A percentile compares a stretch with the other conserved stretches of the same genome.
Evolutionary conservation across 1,284 basidiomycete species (phyloP).

Genomic region (Naganishia albida): DNA sequence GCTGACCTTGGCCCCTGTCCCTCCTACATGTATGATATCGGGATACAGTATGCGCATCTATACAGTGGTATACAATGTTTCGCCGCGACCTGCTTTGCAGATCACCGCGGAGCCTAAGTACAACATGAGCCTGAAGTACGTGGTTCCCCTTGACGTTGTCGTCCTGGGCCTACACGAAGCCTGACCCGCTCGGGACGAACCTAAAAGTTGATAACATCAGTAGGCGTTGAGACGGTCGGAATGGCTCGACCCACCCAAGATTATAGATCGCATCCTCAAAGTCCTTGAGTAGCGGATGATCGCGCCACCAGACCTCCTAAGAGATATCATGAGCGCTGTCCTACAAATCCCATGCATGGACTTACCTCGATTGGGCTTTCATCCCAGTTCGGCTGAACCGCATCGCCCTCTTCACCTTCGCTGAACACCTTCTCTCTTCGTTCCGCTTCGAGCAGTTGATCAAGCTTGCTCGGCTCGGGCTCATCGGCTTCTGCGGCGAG

Average conservation of each 20-base stretch:
- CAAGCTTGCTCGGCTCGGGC: slow-evolving; percentile 32
- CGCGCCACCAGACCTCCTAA: slow-evolving; percentile 47
- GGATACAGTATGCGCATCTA: slow-evolving; percentile 20
- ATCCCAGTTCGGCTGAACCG: slow-evolving; percentile 44
- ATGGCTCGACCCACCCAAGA: slow-evolving; percentile 7
- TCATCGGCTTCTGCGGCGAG: slow-evolving; percentile 22
- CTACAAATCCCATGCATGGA: neutral
- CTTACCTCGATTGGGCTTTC: slow-evolving; percentile 47
- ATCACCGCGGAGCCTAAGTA: neutral
- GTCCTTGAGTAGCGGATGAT: slow-evolving; percentile 43
- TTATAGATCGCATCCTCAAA: slow-evolving; percentile 52
- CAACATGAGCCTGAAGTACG: neutral
- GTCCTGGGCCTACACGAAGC: neutral
- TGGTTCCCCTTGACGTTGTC: neutral
- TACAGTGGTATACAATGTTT: slow-evolving; percentile 3
- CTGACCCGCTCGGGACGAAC: slow-evolving; percentile 22
- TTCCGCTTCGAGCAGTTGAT: slow-evolving; percentile 26
- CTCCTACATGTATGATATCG: neutral
- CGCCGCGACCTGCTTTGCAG: neutral
- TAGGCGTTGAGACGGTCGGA: no score
- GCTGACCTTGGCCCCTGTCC: no score
- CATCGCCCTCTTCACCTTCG: slow-evolving; percentile 29
- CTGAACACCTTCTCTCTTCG: slow-evolving; percentile 22
- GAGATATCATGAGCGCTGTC: neutral
- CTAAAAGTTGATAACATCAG: neutral